Base-by-base conservation (phyloP, 1,139 yeast species). In the Suhomyces bolitotheri region DNA sequence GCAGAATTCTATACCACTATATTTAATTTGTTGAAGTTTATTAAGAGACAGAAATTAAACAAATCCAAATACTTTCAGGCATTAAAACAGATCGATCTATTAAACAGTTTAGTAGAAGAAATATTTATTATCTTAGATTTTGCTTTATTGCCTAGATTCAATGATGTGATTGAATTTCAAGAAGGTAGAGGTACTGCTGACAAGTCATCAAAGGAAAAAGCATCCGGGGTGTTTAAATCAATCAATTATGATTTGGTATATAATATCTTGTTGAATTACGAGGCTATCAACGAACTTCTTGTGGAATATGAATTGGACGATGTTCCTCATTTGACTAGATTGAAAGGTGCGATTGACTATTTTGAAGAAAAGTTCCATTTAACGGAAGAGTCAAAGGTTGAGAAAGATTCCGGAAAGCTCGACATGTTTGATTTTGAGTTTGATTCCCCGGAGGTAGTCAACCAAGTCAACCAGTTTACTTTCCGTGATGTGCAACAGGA, bases 241-340 rank as follows among this genome's bases (percentile, higher is more conserved):
- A 50, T 59, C 10, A 54, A 50, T 32, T 54, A 53, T 31, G 58
- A 57, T 28, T 49, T 64, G 33, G 45, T 64, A 13, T 64, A 64
- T 41, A 51, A 58, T 26, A 52, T 70, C 7, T 50, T 68, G 40
- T 52, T 67, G 43, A 55, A 64, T 42, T 50, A 56, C 43, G 56
- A 64, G 31, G 27, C 48, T 34, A 31, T 47, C 38, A 38, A 49
- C 41, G 35, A 46, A 41, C 34, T 50, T 40, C 28, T 50, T 25
- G 27, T 16, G 7, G 43, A 38, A 11, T 33, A 31, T 13, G 38
- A 37, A 7, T 24, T 41, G 20, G 33, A 33, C 4, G 35, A 39
- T 2, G 22, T 31, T 16, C 22, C 12, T 1, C 26, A 47, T 23
- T 46, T 62, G 27, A 14, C 30, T 3, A 45, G 49, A 16, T 44